phyloP scores from a whole-genome alignment of 2,329 filamentous ascomycete species.

The Bisporella sp. region DNA sequence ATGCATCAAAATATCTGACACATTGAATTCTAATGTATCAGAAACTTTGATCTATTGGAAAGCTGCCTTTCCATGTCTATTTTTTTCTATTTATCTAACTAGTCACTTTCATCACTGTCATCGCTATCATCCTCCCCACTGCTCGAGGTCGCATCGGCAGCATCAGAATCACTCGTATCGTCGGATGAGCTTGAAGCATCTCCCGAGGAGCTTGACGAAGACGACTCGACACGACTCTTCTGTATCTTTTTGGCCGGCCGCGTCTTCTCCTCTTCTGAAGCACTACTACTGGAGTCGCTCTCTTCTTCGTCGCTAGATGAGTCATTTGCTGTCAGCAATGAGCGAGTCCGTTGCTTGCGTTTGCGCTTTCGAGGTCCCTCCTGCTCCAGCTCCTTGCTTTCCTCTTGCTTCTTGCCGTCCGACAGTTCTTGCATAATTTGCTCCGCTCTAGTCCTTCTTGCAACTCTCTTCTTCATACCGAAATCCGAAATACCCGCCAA shows the following conservation, averaged over 20 bases:
- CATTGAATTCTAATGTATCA: too few relatives aligned
- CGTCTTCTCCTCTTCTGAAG: too few relatives aligned
- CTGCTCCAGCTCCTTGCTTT: slow-evolving; percentile 37
- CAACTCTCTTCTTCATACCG: slow-evolving; percentile 46
- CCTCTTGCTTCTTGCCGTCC: too few relatives aligned
- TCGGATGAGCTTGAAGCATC: slow-evolving; percentile 6
- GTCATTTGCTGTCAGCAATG: slow-evolving; percentile 3
- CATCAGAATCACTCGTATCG: background rate
- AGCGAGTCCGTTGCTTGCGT: background rate
- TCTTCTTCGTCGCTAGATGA: background rate
- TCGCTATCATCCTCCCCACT: slow-evolving; percentile 12
- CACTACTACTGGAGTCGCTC: too few relatives aligned
- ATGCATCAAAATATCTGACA: too few relatives aligned
- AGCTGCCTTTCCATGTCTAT: too few relatives aligned
- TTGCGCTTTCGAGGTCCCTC: slow-evolving; percentile 5
- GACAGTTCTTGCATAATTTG: slow-evolving; percentile 45
- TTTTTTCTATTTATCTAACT: background rate
- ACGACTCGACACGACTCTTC: background rate
- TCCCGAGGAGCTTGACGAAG: slow-evolving; percentile 13
- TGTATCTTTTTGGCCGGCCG: too few relatives aligned
- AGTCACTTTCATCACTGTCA: slow-evolving; percentile 4
- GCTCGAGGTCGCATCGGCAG: background rate
- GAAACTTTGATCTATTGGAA: too few relatives aligned
- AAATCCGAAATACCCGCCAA: slow-evolving; percentile 36
- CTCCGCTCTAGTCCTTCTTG: slow-evolving; percentile 58